These are phyloP conservation scores for Macadamia integrifolia DNA, from an alignment of 164 flowering plant species.

Conservation along the genomic window DNA sequence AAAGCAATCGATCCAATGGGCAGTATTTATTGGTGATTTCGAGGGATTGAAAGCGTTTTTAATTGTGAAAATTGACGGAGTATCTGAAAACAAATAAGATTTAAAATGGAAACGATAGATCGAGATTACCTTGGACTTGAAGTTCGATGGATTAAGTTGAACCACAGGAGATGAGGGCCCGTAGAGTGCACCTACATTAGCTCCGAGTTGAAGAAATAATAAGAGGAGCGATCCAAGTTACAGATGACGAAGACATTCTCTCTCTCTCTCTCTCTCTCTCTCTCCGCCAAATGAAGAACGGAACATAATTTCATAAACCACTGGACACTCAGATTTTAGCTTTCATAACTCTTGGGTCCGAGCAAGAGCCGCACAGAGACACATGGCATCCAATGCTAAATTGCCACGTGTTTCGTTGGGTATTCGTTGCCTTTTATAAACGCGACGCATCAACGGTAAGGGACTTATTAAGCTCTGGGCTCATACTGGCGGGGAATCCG, in stretches of 20 bases:
- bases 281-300: neutral
- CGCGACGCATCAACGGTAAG: too few relatives aligned
- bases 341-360: neutral
- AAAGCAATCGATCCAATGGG: neutral
- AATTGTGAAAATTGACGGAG: neutral
- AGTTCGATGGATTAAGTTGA: slow-evolving; percentile 76
- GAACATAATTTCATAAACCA: neutral
- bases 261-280: neutral
- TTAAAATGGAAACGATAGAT: neutral
- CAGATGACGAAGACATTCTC: neutral
- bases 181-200: slow-evolving; percentile 49
- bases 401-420: slow-evolving; percentile 1
- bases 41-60: neutral
- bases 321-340: neutral
- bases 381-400: slow-evolving; percentile 21
- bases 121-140: slow-evolving; percentile 78
- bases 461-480: too few relatives aligned
- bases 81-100: neutral
- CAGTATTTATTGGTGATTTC: neutral
- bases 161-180: slow-evolving; percentile 81
- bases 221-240: slow-evolving; percentile 10
- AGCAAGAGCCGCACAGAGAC: neutral
- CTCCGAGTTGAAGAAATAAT: slow-evolving; percentile 9
- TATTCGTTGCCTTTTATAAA: neutral
- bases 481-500: too few relatives aligned